Conservation (phyloP, 1,284 basidiomycete species). For the Ceraceosorus guamensis region DNA sequence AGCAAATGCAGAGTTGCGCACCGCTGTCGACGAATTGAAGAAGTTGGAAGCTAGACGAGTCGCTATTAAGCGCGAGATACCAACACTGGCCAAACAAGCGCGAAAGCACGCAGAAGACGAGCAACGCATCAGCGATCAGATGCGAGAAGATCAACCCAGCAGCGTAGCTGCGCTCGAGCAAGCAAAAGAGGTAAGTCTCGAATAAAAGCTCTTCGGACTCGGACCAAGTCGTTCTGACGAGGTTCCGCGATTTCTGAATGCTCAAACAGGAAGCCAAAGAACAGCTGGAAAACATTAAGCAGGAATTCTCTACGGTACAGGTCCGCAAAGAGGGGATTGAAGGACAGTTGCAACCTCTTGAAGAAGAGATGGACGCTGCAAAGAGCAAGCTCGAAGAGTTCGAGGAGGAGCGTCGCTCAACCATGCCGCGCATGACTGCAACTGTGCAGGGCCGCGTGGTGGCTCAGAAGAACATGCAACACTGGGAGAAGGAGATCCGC, state of each 20-base stretch:
- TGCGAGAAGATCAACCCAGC: conserved; percentile 66
- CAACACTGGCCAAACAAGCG: neutral
- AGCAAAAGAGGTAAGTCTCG: conserved; percentile 38
- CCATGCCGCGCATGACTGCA: conserved; percentile 23
- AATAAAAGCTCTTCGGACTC: no score
- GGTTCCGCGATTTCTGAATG: no score
- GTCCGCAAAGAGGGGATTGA: conserved; percentile 52
- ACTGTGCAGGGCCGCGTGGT: conserved; percentile 11
- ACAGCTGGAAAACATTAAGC: conserved; percentile 1
- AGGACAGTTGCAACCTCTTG: conserved; percentile 12
- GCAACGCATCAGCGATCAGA: conserved; percentile 45
- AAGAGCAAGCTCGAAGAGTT: conserved; percentile 45
- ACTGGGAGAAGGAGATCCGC: conserved; percentile 18
- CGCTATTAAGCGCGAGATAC: conserved; percentile 7
- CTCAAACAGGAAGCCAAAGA: conserved; percentile 1
- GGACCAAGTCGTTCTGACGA: no score
- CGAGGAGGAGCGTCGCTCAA: conserved; percentile 49
- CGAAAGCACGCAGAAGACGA: conserved; percentile 4
- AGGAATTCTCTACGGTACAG: conserved; percentile 8
- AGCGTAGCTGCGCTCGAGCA: conserved; percentile 63
- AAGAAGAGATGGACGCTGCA: conserved; percentile 22
- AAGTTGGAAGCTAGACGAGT: neutral
- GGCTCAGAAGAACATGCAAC: conserved; percentile 20
- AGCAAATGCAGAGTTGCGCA: conserved; percentile 8
- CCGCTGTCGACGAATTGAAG: conserved; percentile 1